Evolutionary conservation across 1,284 basidiomycete genomes (phyloP), one percentile per base, ranked within the genome.

Genomic region (Leucoagaricus sp.): DNA sequence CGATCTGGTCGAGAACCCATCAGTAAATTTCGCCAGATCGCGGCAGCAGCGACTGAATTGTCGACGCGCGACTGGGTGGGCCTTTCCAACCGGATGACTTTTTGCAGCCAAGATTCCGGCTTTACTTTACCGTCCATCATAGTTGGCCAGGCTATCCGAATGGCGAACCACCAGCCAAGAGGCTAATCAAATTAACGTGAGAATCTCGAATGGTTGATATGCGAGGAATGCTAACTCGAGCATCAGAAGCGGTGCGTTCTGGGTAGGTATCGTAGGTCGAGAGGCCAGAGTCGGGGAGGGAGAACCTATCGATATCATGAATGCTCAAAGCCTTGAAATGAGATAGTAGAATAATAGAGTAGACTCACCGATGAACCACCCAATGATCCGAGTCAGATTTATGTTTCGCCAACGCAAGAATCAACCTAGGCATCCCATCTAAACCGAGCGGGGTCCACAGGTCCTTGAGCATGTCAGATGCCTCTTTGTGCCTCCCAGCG

Each of bases 81-180:
- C 12, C 91, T 83, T 67, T 92, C 87, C 15, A 94, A 78, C 54
- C 89, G 86, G 45, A 94, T 90, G 84, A 93, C 92, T 75, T 92
- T 91, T 71, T 94, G 92, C 73, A 91, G 86, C 34, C 94, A 82
- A 63, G 90, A 84, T 62, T 93, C 90, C 1, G 91, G 91, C 66
- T 85, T 87, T 0, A 91, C 91, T n/a, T n/a, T n/a, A n/a, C n/a
- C n/a, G 64, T 94, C 93, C 48, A 87, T 84, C 1, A 87, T 84
- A 57, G 88, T 85, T 0, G 92, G 92, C 92, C 93, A 96, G 26
- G 93, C 93, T 55, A 90, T 84, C 46, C 92, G 87, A 64, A 96
- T 94, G 7, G 92, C 91, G 67, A 94, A 93, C 93, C 93, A 96
- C 93, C 93, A 93, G 49, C 90, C 91, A 44, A 93, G 82, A 52